Conservation (phyloP, 192 early-diverging fungal species). For the Dissophora globulifera region DNA sequence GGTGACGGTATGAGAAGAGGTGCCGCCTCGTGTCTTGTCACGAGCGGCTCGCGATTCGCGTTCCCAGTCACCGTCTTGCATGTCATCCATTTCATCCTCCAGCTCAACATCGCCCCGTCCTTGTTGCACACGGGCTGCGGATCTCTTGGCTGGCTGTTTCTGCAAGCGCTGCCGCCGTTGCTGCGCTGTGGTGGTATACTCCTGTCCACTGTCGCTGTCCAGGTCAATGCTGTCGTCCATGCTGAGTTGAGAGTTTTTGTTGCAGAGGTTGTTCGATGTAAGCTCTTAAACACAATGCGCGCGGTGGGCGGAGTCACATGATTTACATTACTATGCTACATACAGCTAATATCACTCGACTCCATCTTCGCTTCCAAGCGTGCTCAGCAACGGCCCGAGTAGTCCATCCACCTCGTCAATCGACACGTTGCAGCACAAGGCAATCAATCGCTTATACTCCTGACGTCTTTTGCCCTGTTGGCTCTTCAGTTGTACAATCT, state of each 20-base stretch:
- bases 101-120: too few species aligned
- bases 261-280: too few species aligned
- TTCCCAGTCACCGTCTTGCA: too few species aligned
- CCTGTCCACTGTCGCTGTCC: conserved; percentile 14
- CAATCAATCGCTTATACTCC: conserved; percentile 74
- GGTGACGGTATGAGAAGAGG: too few species aligned
- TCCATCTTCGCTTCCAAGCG: conserved; percentile 68
- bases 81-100: too few species aligned
- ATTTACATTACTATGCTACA: too few species aligned
- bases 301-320: too few species aligned
- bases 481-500: conserved; percentile 56
- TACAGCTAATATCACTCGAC: conserved; percentile 1
- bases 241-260: too few species aligned
- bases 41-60: too few species aligned
- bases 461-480: conserved; percentile 59
- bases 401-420: conserved; percentile 71
- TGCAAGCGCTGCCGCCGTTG: not conserved
- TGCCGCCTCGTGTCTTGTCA: too few species aligned
- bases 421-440: conserved; percentile 70
- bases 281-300: too few species aligned
- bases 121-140: too few species aligned
- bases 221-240: conserved; percentile 24
- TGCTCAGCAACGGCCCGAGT: conserved; percentile 65
- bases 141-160: conserved; percentile 6
- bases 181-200: conserved; percentile 3